Base-by-base conservation (phyloP, 768 basidiomycete genomes). In the Leccinellum rugosiceps region DNA sequence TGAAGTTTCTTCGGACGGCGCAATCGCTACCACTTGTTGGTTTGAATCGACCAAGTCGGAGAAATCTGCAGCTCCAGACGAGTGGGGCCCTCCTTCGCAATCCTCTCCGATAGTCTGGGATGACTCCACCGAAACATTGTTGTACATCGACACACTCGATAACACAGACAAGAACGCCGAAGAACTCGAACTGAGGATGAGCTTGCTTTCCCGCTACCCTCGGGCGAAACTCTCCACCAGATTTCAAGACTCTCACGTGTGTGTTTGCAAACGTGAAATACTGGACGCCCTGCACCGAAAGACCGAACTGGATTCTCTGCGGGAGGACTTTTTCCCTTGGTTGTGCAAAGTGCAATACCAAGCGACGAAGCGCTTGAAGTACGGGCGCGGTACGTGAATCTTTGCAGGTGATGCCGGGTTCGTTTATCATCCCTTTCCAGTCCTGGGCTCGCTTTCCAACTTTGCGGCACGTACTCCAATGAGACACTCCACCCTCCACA, bases 281-380 rank as follows among this genome's bases (percentile, higher is more conserved):
- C 76, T 97, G 25, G 86, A 92, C 57, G 78, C 84, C 13, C 75
- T 94, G 26, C 79, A 83, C 11, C 80, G 83, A 58, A 91, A 90
- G 64, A 75, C 74, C 5, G 80, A 85, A 63, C 79, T 94, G 43
- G 87, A 92, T 51, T 96, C 94, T 15, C 78, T 98, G 52, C 81
- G 89, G 51, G 90, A 95, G 70, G 93, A 97, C 58, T 91, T 97
- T 65, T 69, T 98, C 11, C 95, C 95, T 0, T 97, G 94, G 92
- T 68, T 97, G 55, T 90, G 92, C 74, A 94, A 92, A 68, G 75
- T 90, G 6, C 90, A 91, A 59, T 93, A 93, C 69, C 86, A 86
- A 57, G 75, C 76, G 10, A 77, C 78, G 15, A 86, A 83, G 63
- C 76, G 77, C 61, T 73, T 71, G 48, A 87, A 84, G 72, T 90